These are phyloP conservation scores for Haberlea rhodopensis DNA, from an alignment of 257 asterid genomes.

Conservation along the genomic window DNA sequence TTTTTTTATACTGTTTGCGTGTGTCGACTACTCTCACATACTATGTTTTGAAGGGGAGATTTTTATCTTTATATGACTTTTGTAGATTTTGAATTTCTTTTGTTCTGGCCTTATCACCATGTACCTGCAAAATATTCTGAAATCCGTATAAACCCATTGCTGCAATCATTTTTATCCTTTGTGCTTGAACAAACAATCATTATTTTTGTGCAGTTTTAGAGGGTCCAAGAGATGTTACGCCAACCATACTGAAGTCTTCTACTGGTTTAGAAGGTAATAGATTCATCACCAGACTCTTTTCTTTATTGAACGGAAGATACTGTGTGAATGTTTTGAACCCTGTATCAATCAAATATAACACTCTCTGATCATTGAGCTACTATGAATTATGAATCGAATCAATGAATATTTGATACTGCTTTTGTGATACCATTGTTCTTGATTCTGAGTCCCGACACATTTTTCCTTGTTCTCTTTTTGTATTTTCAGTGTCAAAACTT, in stretches of 20 bases:
- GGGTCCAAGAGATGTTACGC: constrained; percentile 89
- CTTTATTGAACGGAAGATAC: neutral
- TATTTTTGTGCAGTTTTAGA: constrained; percentile 62
- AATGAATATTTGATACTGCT: neutral
- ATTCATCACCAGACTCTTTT: constrained; percentile 13
- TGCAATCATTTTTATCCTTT: neutral
- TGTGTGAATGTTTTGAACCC: constrained; percentile 4
- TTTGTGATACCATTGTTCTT: constrained; percentile 8
- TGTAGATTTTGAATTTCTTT: neutral
- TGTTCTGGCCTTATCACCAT: neutral
- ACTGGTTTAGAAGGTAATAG: constrained; percentile 73
- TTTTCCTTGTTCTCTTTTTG: constrained; percentile 24
- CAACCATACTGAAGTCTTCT: constrained; percentile 66
- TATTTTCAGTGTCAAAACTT: constrained; percentile 69
- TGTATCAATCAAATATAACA: neutral
- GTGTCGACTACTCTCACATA: neutral
- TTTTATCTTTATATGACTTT: neutral
- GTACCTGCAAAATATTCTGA: neutral
- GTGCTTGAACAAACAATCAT: constrained; percentile 16
- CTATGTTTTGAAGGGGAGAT: neutral
- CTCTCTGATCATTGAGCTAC: constrained; percentile 3
- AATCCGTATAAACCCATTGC: neutral
- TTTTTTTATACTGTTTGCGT: neutral
- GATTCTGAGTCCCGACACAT: constrained; percentile 6
- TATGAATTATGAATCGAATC: neutral